A percentile compares a stretch with the other conserved stretches of the same genome.
These are phyloP conservation scores for Echinochloa phyllopogon DNA, from an alignment of 176 grass and related monocot species.

Conservation along the genomic window DNA sequence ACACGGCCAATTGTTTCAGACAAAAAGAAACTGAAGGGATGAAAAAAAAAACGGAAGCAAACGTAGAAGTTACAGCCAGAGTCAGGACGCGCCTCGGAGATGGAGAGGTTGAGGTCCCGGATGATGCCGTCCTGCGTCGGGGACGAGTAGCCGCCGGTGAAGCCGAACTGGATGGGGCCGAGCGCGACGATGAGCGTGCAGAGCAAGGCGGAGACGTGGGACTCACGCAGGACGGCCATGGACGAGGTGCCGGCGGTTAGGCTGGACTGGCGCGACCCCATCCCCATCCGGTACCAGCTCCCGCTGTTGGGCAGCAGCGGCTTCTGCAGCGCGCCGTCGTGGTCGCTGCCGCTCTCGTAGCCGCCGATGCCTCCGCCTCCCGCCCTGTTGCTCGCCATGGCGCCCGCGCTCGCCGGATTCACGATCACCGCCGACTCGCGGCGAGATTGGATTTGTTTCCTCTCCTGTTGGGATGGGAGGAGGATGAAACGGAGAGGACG, in stretches of 20 bases:
- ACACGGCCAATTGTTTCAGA: background rate
- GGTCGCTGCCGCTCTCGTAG: constrained; percentile 34
- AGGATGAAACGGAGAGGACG: background rate
- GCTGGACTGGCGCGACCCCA: constrained; percentile 68
- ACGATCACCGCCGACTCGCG: background rate
- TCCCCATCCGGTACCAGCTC: constrained; percentile 82
- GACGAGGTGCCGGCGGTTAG: constrained; percentile 51
- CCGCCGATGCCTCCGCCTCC: background rate
- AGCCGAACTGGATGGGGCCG: constrained; percentile 81
- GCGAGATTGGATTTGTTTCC: constrained; percentile 10
- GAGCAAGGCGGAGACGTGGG: constrained; percentile 66
- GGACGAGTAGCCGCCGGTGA: constrained; percentile 72
- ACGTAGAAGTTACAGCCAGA: background rate
- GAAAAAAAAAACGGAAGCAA: background rate
- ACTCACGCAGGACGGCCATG: constrained; percentile 49
- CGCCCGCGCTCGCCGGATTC: background rate
- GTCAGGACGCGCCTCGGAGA: constrained; percentile 55
- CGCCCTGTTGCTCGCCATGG: constrained; percentile 18
- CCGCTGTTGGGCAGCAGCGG: constrained; percentile 67
- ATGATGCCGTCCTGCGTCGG: constrained; percentile 69
- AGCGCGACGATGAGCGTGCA: constrained; percentile 78
- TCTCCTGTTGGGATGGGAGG: background rate
- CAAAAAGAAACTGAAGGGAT: background rate
- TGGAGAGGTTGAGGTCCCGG: constrained; percentile 64
- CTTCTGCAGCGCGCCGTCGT: constrained; percentile 49